These are phyloP conservation scores for Tripidium arundinaceum DNA, from an alignment of 202 grass and related monocot species.

Conservation along the genomic window DNA sequence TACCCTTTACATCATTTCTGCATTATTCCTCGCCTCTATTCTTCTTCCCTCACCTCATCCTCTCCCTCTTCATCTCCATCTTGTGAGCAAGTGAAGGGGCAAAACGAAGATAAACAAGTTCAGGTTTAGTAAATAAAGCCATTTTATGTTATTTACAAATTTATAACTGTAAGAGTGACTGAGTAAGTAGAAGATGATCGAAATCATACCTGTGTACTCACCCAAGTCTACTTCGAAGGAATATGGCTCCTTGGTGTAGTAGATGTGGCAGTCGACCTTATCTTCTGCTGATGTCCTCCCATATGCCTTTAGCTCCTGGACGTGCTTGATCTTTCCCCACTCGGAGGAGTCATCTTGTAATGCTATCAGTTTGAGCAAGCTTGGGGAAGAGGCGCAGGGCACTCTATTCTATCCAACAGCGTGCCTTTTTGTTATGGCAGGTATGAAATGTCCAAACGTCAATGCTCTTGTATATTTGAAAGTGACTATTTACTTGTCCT, in stretches of 20 bases:
- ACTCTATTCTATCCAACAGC: neutral
- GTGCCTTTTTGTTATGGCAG: neutral
- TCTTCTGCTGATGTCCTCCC: neutral
- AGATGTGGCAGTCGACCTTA: neutral
- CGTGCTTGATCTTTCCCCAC: neutral
- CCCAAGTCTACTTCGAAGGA: neutral
- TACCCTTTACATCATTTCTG: too few relatives aligned
- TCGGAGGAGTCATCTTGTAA: neutral
- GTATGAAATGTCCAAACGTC: neutral
- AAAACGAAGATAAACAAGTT: neutral
- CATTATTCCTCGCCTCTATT: too few relatives aligned
- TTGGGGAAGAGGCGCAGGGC: neutral
- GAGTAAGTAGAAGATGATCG: neutral
- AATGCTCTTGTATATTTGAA: too few relatives aligned
- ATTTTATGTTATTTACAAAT: neutral
- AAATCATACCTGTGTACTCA: neutral
- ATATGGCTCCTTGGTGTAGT: slow-evolving; percentile 13
- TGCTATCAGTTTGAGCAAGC: slow-evolving; percentile 23
- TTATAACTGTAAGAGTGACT: neutral
- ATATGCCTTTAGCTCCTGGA: neutral
- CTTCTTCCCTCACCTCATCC: too few relatives aligned
- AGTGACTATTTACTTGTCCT: too few relatives aligned
- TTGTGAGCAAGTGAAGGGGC: neutral
- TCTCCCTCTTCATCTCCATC: too few relatives aligned
- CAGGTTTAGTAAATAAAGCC: neutral